Base-by-base conservation (phyloP, 352 stramenopile species). In the Globisporangium barbulae region DNA sequence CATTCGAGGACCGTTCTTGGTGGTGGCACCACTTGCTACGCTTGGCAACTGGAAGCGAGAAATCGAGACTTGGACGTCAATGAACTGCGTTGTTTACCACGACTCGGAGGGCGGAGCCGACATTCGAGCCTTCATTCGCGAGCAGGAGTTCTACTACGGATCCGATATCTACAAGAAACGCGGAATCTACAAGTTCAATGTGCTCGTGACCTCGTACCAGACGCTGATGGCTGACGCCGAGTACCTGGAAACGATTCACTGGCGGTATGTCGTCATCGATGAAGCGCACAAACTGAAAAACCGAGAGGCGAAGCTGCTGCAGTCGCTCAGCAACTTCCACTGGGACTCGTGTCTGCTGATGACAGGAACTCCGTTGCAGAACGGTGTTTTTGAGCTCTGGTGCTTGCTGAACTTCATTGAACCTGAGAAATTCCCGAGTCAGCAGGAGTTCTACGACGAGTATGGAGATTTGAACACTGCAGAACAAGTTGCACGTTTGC, bases 251-350 rank as follows among this genome's bases (percentile, higher is more conserved):
- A 74, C 81, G 21, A 96, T 99, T 57, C 81, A 94, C 54, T 99
- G 97, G 97, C 85, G 97, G 30, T 92, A 98, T 31, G 76, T 99
- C 37, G 95, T 99, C 9, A 98, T 99, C 21, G 97, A 99, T 74
- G 97, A 99, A 85, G 98, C 96, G 0, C 98, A 99, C 74, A 94
- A 98, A 60, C 86, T 99, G 35, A 99, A 99, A 79, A 99, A 99
- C 66, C 90, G 94, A 6, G 94, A 98, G 57, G 90, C 94, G 13
- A 97, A 96, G 65, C 75, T 99, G 0, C 90, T 98, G 54, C 90
- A 98, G 69, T 86, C 95, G 39, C 76, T 99, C 15, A 76, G 79
- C 2, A 79, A 81, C 19, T 94, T 97, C 57, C 81, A 76, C 28
- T 94, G 84, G 83, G 88, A 96, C 64, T 93, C 85, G 5, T 98